phyloP scores from a whole-genome alignment of 2,329 filamentous ascomycete species.

The Truncatella angustata region DNA sequence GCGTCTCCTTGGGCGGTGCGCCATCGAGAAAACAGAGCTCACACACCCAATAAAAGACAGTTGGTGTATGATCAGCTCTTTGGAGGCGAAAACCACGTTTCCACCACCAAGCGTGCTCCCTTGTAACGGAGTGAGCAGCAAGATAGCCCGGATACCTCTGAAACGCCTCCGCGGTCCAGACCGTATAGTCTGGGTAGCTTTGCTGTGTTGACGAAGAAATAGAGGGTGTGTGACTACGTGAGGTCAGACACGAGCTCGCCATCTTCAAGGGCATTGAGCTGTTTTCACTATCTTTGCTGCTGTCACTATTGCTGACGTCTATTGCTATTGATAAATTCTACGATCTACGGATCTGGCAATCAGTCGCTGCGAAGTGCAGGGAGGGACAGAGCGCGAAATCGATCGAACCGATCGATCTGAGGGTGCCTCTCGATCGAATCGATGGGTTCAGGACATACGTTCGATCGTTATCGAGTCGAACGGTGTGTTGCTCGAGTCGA shows the following conservation, averaged over 20 bases:
- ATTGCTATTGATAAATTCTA: neutral
- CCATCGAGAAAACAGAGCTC: neutral
- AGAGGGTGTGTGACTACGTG: neutral
- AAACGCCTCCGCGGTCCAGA: neutral
- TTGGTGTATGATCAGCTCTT: neutral
- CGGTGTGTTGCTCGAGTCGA: too few relatives aligned
- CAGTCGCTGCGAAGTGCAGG: neutral
- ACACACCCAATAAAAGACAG: neutral
- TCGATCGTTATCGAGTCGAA: too few relatives aligned
- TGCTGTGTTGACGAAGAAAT: neutral
- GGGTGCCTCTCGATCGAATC: too few relatives aligned
- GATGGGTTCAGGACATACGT: too few relatives aligned
- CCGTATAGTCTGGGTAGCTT: neutral
- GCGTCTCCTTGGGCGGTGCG: neutral
- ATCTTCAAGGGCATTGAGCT: neutral
- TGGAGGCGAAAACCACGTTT: neutral
- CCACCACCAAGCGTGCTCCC: neutral
- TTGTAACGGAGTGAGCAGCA: neutral
- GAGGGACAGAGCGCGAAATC: too few relatives aligned
- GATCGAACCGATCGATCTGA: too few relatives aligned
- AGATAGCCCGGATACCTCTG: neutral
- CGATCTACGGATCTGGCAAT: neutral
- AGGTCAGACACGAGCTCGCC: neutral
- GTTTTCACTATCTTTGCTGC: neutral
- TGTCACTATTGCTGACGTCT: neutral